Evolutionary conservation across 1,284 basidiomycete species (phyloP), one percentile per base, ranked within the genome.

Genomic region (Boletellus deceptivus): DNA sequence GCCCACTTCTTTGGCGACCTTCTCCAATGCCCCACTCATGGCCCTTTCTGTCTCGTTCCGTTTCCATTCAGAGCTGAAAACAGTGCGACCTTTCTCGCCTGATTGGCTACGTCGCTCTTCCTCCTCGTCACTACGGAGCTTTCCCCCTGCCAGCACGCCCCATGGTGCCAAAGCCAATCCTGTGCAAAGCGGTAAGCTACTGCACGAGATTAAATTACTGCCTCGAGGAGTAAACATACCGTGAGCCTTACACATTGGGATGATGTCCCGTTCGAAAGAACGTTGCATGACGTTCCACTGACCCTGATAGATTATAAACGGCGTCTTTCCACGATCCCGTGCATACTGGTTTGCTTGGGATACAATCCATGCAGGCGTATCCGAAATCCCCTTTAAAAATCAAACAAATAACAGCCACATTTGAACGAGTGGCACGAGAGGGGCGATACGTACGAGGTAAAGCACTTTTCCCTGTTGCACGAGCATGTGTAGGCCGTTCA

Each of bases 291-390:
- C 68, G 56, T 72, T 78, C 76, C 77, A 84, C 11, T 59, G 56
- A 24, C 80, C 82, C 62, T 83, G 80, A 60, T 81, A 84, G 49
- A 84, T 68, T 39, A 75, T 72, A 55, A 84, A 84, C 7, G 74
- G 79, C 1, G 77, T 73, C 63, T 76, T 70, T 7, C 72, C 75
- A 43, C 75, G 67, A 25, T 70, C 67, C 4, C 65, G 62, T 16
- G 82, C 82, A 54, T 82, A 83, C 46, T 72, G 70, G 62, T 83
- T 82, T 24, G 76, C 78, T 7, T 71, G 70, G 11, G 74, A 56
- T 25, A 83, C 79, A 35, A 82, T 60, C 78, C 79, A 83, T 0
- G 82, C 79, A 0, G 80, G 80, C 7, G 17, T 42, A 31, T 51
- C 35, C 31, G 50, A 51, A 24, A 43, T 11, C 1, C 48, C 50